Evolutionary conservation across 2,329 filamentous ascomycete genomes (phyloP).

Genomic region (Cercospora berteroae): DNA sequence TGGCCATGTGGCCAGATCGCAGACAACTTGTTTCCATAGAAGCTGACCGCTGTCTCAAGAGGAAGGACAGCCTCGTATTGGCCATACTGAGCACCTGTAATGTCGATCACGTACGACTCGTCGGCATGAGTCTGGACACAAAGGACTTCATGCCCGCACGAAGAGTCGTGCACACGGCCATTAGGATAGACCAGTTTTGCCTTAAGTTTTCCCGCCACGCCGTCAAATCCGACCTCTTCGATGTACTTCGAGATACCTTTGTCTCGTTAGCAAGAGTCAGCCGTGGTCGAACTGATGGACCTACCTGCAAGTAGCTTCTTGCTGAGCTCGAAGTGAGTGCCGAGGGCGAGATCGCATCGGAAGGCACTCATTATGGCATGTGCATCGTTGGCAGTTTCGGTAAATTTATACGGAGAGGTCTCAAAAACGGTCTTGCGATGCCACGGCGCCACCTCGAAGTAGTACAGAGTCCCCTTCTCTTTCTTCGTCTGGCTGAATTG

Average conservation of each 20-base stretch:
- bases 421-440: neutral
- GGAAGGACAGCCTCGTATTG: neutral
- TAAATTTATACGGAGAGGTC: neutral
- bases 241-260: neutral
- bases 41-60: neutral
- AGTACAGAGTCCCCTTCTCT: neutral
- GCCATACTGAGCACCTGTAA: neutral
- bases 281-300: neutral
- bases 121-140: neutral
- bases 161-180: neutral
- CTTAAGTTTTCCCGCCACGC: neutral
- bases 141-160: neutral
- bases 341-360: neutral
- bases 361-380: neutral
- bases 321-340: neutral
- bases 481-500: conserved; percentile 7
- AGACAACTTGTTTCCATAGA: neutral
- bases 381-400: neutral
- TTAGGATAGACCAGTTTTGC: neutral
- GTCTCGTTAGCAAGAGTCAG: neutral
- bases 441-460: neutral
- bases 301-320: neutral
- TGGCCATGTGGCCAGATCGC: neutral
- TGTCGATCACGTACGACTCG: conserved; percentile 3
- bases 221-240: neutral